phyloP scores from a whole-genome alignment of 805 yeast genomes.

The Ogataea populi-albae region DNA sequence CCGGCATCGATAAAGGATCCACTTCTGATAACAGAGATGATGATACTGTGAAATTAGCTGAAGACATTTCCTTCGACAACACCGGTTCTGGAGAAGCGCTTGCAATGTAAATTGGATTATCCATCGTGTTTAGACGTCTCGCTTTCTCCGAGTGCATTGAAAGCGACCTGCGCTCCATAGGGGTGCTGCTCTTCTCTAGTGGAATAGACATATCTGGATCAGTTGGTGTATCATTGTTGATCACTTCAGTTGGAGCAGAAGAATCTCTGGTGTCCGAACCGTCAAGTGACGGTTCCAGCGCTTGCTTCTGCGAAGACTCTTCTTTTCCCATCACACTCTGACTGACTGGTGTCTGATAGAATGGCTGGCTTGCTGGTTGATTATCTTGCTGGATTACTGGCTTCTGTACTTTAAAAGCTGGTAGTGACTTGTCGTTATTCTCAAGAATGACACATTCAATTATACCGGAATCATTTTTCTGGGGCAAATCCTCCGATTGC shows the following conservation, averaged over 20 bases:
- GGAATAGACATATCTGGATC: background rate
- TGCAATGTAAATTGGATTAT: conserved; percentile 11
- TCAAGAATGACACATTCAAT: conserved; percentile 3
- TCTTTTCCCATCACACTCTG: background rate
- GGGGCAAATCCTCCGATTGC: conserved; percentile 9
- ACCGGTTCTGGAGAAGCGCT: conserved; percentile 23
- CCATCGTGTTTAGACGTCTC: background rate
- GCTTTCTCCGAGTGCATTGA: too few species aligned
- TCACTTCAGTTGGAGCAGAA: background rate
- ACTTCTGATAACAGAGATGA: conserved; percentile 14
- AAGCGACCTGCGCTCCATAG: background rate
- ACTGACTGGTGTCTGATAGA: conserved; percentile 2
- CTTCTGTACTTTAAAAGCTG: background rate
- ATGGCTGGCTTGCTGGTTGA: background rate
- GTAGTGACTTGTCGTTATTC: background rate
- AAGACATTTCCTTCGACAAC: conserved; percentile 17
- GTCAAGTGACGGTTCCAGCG: background rate
- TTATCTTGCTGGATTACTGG: conserved; percentile 1
- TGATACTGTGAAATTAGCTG: conserved; percentile 1
- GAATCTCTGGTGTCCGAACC: background rate
- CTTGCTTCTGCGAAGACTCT: conserved; percentile 1
- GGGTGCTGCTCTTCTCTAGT: too few species aligned
- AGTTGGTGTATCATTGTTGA: background rate
- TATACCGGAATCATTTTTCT: background rate
- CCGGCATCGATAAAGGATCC: conserved; percentile 27